These are phyloP conservation scores for Aspergillus biplanus DNA, from an alignment of 495 filamentous ascomycete species.

Conservation along the genomic window DNA sequence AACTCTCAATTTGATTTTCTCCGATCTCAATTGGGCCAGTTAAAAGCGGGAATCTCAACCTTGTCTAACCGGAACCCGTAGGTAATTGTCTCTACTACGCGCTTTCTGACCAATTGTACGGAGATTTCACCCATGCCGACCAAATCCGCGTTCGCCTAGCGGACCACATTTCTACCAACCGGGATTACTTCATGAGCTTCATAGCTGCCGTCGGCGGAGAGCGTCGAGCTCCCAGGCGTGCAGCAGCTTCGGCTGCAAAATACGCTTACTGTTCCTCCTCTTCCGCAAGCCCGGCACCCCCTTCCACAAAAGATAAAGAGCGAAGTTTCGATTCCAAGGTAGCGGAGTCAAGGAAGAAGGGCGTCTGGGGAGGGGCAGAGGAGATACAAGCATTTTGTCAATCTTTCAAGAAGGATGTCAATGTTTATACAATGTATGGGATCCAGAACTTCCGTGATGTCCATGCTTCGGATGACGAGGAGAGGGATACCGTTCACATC, in stretches of 20 bases:
- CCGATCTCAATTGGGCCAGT: not conserved
- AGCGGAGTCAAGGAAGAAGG: conserved; percentile 60
- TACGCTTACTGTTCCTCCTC: conserved; percentile 43
- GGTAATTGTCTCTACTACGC: conserved; percentile 81
- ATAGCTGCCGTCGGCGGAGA: conserved; percentile 62
- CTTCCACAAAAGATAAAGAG: conserved; percentile 60
- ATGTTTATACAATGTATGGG: conserved; percentile 60
- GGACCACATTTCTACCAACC: conserved; percentile 62
- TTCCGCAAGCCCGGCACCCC: conserved; percentile 36
- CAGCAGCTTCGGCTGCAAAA: conserved; percentile 45
- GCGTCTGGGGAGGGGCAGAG: conserved; percentile 73
- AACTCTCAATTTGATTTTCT: not conserved
- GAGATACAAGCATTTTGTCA: conserved; percentile 71
- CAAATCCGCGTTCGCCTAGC: conserved; percentile 65
- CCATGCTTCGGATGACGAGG: conserved; percentile 46
- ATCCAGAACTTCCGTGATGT: conserved; percentile 51
- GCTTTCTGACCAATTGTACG: conserved; percentile 74
- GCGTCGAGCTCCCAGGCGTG: conserved; percentile 66
- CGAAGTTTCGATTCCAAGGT: conserved; percentile 65
- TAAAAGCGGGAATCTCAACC: conserved; percentile 22
- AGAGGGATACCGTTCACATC: conserved; percentile 58
- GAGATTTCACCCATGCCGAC: conserved; percentile 58
- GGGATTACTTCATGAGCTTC: conserved; percentile 68
- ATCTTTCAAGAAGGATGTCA: conserved; percentile 64
- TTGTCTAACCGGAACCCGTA: conserved; percentile 32